Conservation (phyloP, 208 protist species). For the Perkinsela sp. region DNA sequence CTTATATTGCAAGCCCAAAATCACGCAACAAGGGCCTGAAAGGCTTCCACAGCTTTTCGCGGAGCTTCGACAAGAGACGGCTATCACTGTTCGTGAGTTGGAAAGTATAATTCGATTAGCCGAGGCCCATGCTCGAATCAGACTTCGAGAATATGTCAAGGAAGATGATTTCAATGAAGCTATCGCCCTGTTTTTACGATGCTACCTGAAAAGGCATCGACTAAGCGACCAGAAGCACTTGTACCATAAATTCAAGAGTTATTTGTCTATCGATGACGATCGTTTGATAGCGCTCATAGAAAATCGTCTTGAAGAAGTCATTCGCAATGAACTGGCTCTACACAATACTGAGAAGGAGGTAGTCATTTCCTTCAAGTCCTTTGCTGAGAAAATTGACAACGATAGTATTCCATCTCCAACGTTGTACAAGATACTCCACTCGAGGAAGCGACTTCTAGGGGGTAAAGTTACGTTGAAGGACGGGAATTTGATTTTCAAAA, state of each 20-base stretch:
- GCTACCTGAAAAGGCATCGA: conserved; percentile 81
- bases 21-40: conserved; percentile 67
- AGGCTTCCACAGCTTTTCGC: conserved; percentile 79
- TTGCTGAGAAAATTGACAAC: not conserved
- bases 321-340: not conserved
- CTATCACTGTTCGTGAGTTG: conserved; percentile 92
- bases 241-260: not conserved
- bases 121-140: conserved; percentile 86
- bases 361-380: not conserved
- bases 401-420: not conserved
- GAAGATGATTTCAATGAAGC: conserved; percentile 89
- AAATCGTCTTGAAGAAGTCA: not conserved
- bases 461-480: no score
- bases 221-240: not conserved
- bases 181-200: conserved; percentile 86
- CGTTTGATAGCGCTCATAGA: not conserved
- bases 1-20: conserved; percentile 56
- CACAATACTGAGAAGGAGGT: not conserved
- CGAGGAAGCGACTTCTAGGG: not conserved
- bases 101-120: conserved; percentile 93
- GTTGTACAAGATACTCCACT: not conserved
- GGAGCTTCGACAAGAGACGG: conserved; percentile 77
- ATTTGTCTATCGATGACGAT: not conserved
- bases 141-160: conserved; percentile 78
- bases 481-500: no score